phyloP scores from a whole-genome alignment of 306 rosid genomes.

The Heteromeles arbutifolia region DNA sequence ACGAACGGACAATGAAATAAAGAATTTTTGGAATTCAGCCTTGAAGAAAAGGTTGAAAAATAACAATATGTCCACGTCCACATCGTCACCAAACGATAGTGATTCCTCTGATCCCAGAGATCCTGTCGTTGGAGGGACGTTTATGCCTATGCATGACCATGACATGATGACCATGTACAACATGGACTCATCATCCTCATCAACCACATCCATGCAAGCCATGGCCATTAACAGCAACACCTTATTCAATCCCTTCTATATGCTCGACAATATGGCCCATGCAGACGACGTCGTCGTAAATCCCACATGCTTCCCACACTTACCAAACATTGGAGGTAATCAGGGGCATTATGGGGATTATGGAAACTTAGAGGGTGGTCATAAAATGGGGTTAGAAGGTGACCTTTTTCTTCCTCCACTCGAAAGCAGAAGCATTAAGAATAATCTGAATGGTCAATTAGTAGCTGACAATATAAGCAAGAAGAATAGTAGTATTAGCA shows the following conservation, averaged over 20 bases:
- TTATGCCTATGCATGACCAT: conserved; percentile 32
- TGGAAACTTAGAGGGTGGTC: conserved; percentile 37
- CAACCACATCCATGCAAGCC: conserved; percentile 48
- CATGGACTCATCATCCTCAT: conserved; percentile 68
- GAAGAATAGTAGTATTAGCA: not conserved
- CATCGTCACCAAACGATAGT: conserved; percentile 53
- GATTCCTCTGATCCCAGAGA: conserved; percentile 34
- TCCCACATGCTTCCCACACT: conserved; percentile 40
- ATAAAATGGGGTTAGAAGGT: conserved; percentile 42
- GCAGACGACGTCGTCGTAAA: conserved; percentile 24
- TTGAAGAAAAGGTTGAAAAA: conserved; percentile 62
- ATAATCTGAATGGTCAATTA: conserved; percentile 14
- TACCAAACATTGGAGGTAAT: conserved; percentile 26
- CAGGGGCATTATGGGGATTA: conserved; percentile 27
- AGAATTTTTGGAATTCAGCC: conserved; percentile 94
- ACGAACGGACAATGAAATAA: conserved; percentile 88
- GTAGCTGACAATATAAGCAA: conserved; percentile 34
- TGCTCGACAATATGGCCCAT: conserved; percentile 34
- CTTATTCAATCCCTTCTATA: conserved; percentile 40
- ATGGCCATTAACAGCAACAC: conserved; percentile 14
- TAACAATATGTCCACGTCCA: conserved; percentile 9
- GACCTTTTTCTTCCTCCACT: conserved; percentile 56
- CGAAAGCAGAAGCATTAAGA: conserved; percentile 40
- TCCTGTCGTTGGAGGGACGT: conserved; percentile 14
- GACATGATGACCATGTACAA: conserved; percentile 23